A percentile compares a stretch with the other conserved stretches of the same genome.
These are phyloP conservation scores for Salvia rosmarinus DNA, from an alignment of 257 asterid species.

Conservation along the genomic window DNA sequence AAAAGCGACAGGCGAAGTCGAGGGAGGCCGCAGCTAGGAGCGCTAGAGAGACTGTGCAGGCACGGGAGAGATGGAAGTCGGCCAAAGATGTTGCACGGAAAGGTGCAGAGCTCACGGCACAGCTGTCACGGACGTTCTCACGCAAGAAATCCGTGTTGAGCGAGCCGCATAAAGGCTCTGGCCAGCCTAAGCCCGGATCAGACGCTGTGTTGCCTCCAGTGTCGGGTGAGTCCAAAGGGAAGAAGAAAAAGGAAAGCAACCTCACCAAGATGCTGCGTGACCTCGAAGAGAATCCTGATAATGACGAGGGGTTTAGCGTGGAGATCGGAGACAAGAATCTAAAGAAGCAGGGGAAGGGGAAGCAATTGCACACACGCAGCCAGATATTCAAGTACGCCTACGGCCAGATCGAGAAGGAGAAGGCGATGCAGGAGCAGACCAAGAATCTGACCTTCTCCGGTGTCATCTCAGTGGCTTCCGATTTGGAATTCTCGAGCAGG, in stretches of 20 bases:
- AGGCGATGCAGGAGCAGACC: slow-evolving; percentile 83
- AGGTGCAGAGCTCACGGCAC: slow-evolving; percentile 67
- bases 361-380: slow-evolving; percentile 85
- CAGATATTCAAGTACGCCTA: slow-evolving; percentile 96
- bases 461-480: slow-evolving; percentile 79
- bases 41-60: slow-evolving; percentile 87
- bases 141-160: slow-evolving; percentile 58
- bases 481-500: slow-evolving; percentile 61
- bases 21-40: slow-evolving; percentile 94
- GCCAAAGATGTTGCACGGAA: slow-evolving; percentile 76
- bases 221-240: slow-evolving; percentile 56
- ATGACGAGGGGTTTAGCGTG: slow-evolving; percentile 78
- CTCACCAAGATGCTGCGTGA: slow-evolving; percentile 93
- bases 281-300: slow-evolving; percentile 83
- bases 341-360: slow-evolving; percentile 66
- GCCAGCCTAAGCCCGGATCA: slow-evolving; percentile 69
- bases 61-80: slow-evolving; percentile 87
- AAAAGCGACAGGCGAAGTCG: slow-evolving; percentile 79
- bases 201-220: slow-evolving; percentile 73
- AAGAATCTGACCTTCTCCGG: slow-evolving; percentile 88
- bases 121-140: slow-evolving; percentile 82
- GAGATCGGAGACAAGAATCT: slow-evolving; percentile 89
- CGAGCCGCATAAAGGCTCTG: slow-evolving; percentile 48
- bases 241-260: slow-evolving; percentile 57
- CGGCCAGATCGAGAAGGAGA: slow-evolving; percentile 92